Evolutionary conservation across 2,329 filamentous ascomycete species (phyloP).

Genomic region (Colletotrichum cuscutae): DNA sequence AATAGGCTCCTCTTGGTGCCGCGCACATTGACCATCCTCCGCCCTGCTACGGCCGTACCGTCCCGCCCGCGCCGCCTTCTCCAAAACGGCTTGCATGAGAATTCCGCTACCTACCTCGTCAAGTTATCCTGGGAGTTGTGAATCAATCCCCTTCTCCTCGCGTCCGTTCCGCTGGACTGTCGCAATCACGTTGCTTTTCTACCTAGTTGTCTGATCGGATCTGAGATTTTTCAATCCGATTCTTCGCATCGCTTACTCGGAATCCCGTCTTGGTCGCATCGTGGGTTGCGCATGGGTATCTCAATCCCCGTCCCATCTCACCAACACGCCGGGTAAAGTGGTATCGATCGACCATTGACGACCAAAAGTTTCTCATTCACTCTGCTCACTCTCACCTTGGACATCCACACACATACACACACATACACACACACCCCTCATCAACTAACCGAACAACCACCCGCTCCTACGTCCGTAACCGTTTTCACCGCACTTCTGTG

Average conservation of each 20-base stretch:
- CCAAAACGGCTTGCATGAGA: conserved; percentile 1
- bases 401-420: too few species aligned
- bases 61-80: neutral
- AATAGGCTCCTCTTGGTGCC: neutral
- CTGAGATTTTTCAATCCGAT: neutral
- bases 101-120: neutral
- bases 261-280: neutral
- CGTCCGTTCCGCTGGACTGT: neutral
- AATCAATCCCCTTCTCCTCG: too few species aligned
- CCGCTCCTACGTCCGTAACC: conserved; percentile 24
- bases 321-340: neutral
- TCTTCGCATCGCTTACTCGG: neutral
- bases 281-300: neutral
- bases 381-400: neutral
- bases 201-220: conserved; percentile 3
- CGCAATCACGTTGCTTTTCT: conserved; percentile 5
- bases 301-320: neutral
- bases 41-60: conserved; percentile 28
- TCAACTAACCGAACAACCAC: neutral
- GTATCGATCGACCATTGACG: neutral
- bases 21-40: neutral
- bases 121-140: neutral
- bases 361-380: neutral
- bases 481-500: neutral
- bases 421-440: neutral